These are phyloP conservation scores for Ophiostoma montium DNA, from an alignment of 2,329 filamentous ascomycete genomes.

Conservation along the genomic window DNA sequence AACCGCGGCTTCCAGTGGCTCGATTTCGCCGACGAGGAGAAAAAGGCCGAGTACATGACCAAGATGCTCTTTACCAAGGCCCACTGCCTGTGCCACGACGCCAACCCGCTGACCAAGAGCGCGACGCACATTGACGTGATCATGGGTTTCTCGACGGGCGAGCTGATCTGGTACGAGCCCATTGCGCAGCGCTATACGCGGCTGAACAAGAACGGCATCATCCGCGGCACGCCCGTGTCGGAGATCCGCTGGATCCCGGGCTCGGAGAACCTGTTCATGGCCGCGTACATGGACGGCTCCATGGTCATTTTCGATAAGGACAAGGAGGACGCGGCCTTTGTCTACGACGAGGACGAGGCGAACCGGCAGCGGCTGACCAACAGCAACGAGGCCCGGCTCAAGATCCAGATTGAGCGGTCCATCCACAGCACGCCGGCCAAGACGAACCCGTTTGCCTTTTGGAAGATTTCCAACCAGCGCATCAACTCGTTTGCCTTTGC, in stretches of 20 bases:
- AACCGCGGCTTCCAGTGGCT: constrained; percentile 95
- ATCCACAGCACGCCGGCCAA: constrained; percentile 91
- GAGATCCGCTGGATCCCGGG: constrained; percentile 89
- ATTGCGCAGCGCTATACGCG: constrained; percentile 91
- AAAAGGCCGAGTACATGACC: constrained; percentile 74
- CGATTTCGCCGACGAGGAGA: constrained; percentile 65
- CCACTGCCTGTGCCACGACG: constrained; percentile 86
- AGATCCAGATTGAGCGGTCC: constrained; percentile 70
- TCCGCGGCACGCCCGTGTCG: constrained; percentile 73
- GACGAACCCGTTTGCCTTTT: constrained; percentile 77
- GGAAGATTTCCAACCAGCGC: constrained; percentile 82
- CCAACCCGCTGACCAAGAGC: constrained; percentile 72
- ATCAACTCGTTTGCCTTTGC: constrained; percentile 90
- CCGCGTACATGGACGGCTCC: constrained; percentile 81
- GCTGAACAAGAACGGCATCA: constrained; percentile 90
- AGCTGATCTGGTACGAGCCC: constrained; percentile 98
- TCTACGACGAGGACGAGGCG: constrained; percentile 46
- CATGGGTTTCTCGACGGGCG: constrained; percentile 90
- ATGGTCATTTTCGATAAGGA: constrained; percentile 95
- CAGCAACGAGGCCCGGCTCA: constrained; percentile 24
- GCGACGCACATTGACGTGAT: constrained; percentile 73
- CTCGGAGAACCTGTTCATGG: constrained; percentile 84
- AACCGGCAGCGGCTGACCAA: constrained; percentile 42
- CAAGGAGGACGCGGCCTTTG: constrained; percentile 74
- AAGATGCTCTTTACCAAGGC: constrained; percentile 97